Base-by-base conservation (phyloP, 495 filamentous ascomycete genomes). In the Neurospora sp. region DNA sequence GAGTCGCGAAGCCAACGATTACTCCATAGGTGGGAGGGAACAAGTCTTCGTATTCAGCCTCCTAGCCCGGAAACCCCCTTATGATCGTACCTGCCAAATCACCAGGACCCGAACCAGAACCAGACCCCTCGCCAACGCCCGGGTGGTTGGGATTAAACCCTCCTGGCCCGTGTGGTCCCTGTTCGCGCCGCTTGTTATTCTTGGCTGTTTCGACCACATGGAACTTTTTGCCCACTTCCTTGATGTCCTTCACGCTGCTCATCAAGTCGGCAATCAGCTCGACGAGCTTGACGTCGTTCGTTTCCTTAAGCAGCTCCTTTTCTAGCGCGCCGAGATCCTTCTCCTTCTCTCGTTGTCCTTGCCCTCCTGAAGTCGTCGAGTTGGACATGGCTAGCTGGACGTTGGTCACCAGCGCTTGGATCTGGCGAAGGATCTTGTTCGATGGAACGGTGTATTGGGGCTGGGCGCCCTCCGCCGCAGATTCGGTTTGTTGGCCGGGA, bases 231-330 rank as follows among this genome's bases (percentile, higher is more conserved):
- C 92, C 91, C 14, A 92, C 80, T 53, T 91, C 89, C 42, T 89
- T 84, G 31, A 91, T 87, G 59, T 90, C 87, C 75, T 87, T 88
- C 31, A 93, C 82, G 72, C 88, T 91, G 70, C 89, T 82, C 37
- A 92, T 87, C 39, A 97, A 82, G 65, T 86, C 83, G 42, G 92
- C 88, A 4, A 97, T 85, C 4, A 98, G 79, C 9, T 87, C 85
- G 69, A 94, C 86, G 0, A 97, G 84, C 53, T 89, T 84, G 44
- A 97, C 93, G 74, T 97, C 93, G 74, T 92, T 93, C 71, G 87
- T 85, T 81, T 96, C 91, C 5, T 89, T 86, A 39, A 88, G 76
- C 16, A 89, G 84, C 78, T 92, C 90, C 68, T 81, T 81, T 65
- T 87, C 79, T 65, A 90, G 90, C 0, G 84, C 83, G 39, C 81